These are phyloP conservation scores for Xylaria sp. DNA, from an alignment of 495 filamentous ascomycete species.

Conservation along the genomic window DNA sequence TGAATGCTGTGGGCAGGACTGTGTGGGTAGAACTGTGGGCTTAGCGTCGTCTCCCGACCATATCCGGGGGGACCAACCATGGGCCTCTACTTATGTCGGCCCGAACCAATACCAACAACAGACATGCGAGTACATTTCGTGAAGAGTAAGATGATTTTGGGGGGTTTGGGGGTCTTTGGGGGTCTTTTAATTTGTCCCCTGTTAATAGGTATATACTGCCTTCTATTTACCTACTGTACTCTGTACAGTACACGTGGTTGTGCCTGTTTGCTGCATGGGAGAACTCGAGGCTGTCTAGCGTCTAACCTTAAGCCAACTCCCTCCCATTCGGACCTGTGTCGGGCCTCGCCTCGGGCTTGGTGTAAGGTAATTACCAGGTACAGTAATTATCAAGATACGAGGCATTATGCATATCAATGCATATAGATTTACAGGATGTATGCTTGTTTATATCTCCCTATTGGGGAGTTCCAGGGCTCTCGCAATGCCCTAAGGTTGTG, in stretches of 20 bases:
- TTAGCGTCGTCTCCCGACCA: background rate
- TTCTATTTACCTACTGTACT: too few relatives aligned
- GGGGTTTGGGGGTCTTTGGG: too few relatives aligned
- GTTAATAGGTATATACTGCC: too few relatives aligned
- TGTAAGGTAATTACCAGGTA: too few relatives aligned
- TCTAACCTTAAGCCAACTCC: background rate
- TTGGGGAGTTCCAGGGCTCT: background rate
- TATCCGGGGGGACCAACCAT: constrained; percentile 19
- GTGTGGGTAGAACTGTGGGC: too few relatives aligned
- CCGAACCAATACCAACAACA: constrained; percentile 4
- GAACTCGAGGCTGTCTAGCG: background rate
- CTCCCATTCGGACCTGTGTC: background rate
- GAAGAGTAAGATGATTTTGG: background rate
- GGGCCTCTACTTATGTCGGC: background rate
- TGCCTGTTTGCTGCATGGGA: background rate
- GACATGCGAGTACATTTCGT: background rate
- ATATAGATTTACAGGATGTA: background rate
- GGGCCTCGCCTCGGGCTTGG: background rate
- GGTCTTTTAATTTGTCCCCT: too few relatives aligned
- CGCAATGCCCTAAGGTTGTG: background rate
- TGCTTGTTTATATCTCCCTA: background rate
- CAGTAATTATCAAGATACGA: constrained; percentile 4
- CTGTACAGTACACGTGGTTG: background rate
- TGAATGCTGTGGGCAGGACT: background rate
- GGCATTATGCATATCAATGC: constrained; percentile 2